These are phyloP conservation scores for Clitocybe nebularis DNA, from an alignment of 1,284 basidiomycete genomes.

Conservation along the genomic window DNA sequence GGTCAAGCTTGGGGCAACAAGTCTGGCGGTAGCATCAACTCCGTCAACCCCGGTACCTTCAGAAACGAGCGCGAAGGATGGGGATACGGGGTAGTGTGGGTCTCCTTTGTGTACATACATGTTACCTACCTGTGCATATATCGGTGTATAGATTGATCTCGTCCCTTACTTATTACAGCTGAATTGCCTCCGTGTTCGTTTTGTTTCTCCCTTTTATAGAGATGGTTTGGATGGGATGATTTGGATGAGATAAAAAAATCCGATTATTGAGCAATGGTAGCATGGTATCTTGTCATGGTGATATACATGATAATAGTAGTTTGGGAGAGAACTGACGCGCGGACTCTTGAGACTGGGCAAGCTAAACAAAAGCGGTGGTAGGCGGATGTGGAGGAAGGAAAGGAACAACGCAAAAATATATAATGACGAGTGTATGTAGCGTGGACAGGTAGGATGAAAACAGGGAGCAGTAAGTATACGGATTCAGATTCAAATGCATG, in stretches of 20 bases:
- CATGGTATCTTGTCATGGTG: conserved; percentile 19
- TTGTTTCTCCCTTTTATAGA: too few relatives aligned
- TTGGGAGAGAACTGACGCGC: too few relatives aligned
- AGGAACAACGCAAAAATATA: too few relatives aligned
- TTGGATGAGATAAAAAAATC: conserved; percentile 9
- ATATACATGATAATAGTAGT: conserved; percentile 20
- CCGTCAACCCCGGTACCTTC: conserved; percentile 40
- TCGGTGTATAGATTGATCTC: conserved; percentile 12
- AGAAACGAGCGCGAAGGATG: conserved; percentile 69
- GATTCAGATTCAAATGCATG: conserved; percentile 14
- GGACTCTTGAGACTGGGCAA: conserved; percentile 7
- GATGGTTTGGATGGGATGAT: too few relatives aligned
- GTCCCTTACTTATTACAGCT: too few relatives aligned
- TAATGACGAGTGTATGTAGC: too few relatives aligned
- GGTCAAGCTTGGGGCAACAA: conserved; percentile 59
- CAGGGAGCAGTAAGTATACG: conserved; percentile 11
- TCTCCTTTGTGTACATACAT: conserved; percentile 8
- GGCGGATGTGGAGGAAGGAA: conserved; percentile 10
- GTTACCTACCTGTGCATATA: conserved; percentile 11
- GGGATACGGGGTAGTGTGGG: conserved; percentile 52
- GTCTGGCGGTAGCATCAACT: conserved; percentile 37
- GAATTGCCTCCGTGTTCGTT: too few relatives aligned
- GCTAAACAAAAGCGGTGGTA: conserved; percentile 16
- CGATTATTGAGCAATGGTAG: conserved; percentile 14
- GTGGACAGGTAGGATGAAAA: conserved; percentile 12